These are phyloP conservation scores for Pestalotiopsis sp. DNA, from an alignment of 2,329 filamentous ascomycete species.

Conservation along the genomic window DNA sequence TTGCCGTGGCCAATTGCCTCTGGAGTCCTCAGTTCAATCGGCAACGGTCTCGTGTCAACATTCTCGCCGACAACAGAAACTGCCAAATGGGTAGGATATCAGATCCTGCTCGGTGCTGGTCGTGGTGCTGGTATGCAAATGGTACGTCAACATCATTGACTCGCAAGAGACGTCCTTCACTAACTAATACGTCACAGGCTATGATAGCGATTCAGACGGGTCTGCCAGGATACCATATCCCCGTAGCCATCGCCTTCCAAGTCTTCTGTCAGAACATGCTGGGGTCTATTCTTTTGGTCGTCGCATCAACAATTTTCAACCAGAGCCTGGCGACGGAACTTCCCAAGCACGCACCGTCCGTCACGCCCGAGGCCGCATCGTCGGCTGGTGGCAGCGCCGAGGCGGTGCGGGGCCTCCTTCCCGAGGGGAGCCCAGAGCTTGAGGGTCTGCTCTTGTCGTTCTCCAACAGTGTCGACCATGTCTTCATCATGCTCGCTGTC, in stretches of 20 bases:
- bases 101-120: constrained; percentile 25
- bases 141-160: background rate
- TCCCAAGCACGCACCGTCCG: constrained; percentile 21
- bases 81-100: constrained; percentile 29
- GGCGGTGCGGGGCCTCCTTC: constrained; percentile 26
- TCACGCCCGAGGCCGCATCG: constrained; percentile 22
- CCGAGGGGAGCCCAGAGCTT: constrained; percentile 25
- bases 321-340: constrained; percentile 23
- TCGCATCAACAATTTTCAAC: constrained; percentile 29
- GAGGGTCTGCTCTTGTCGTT: constrained; percentile 23
- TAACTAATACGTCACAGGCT: constrained; percentile 14
- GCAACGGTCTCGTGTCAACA: constrained; percentile 27
- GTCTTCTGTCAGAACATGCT: constrained; percentile 29
- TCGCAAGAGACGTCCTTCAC: background rate
- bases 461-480: constrained; percentile 22
- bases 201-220: constrained; percentile 29
- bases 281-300: constrained; percentile 25
- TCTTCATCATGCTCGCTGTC: constrained; percentile 27
- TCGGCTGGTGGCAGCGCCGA: constrained; percentile 27
- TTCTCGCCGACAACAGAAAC: constrained; percentile 23
- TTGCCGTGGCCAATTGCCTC: constrained; percentile 26
- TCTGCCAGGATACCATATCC: constrained; percentile 23
- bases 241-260: constrained; percentile 26
- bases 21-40: constrained; percentile 22
- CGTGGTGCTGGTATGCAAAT: constrained; percentile 27